A percentile compares a stretch with the other conserved stretches of the same genome.
These are phyloP conservation scores for Marsdenia floribunda DNA, from an alignment of 257 asterid species.

Conservation along the genomic window DNA sequence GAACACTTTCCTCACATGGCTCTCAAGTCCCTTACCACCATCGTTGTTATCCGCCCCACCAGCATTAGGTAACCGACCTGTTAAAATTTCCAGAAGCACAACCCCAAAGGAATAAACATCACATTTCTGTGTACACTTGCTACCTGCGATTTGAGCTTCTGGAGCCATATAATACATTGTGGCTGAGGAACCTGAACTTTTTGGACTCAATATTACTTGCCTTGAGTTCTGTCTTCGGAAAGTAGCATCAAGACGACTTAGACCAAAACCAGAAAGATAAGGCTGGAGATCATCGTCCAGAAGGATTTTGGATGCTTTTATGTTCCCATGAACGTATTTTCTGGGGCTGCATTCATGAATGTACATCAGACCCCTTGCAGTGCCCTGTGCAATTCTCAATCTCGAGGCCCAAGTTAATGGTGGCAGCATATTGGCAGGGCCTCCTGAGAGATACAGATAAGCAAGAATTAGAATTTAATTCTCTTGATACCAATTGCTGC, in stretches of 20 bases:
- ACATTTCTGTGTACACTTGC: constrained; percentile 60
- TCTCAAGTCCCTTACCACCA: constrained; percentile 61
- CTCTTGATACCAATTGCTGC: background rate
- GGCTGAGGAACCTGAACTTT: constrained; percentile 28
- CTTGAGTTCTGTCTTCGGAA: constrained; percentile 31
- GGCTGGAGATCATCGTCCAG: constrained; percentile 81
- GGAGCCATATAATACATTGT: constrained; percentile 53
- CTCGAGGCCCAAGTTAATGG: constrained; percentile 69
- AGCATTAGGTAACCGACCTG: constrained; percentile 53
- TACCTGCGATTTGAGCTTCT: constrained; percentile 42
- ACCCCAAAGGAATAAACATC: constrained; percentile 84
- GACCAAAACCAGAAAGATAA: constrained; percentile 73
- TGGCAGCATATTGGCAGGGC: constrained; percentile 50
- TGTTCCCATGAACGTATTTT: constrained; percentile 67
- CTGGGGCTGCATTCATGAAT: constrained; percentile 84
- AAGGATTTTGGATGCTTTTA: constrained; percentile 77
- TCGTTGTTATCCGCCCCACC: constrained; percentile 20
- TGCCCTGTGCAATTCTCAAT: constrained; percentile 59
- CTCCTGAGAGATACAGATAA: constrained; percentile 40
- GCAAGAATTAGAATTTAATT: background rate
- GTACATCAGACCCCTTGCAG: constrained; percentile 60
- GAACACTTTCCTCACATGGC: constrained; percentile 62
- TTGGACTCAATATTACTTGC: constrained; percentile 29
- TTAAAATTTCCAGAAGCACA: constrained; percentile 70
- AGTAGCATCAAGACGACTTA: constrained; percentile 51